phyloP scores from a whole-genome alignment of 2,329 filamentous ascomycete genomes.

The Aspergillus pseudoterreus region DNA sequence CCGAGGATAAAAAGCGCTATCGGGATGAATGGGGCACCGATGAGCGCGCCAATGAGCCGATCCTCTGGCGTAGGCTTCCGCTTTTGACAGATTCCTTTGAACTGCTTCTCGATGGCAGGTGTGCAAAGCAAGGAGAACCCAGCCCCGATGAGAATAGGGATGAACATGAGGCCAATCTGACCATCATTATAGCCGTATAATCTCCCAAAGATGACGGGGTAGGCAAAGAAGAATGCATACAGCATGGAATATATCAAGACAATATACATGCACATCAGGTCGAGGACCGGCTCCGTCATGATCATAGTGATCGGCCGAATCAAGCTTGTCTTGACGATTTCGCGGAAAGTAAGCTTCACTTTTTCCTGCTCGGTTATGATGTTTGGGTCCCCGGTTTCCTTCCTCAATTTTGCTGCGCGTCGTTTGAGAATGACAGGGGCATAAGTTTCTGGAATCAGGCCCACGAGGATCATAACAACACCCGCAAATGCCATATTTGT shows the following conservation, averaged over 20 bases:
- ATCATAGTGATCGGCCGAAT: constrained; percentile 75
- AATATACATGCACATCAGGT: constrained; percentile 69
- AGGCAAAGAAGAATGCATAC: constrained; percentile 44
- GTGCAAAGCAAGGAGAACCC: constrained; percentile 28
- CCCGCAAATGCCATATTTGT: constrained; percentile 30
- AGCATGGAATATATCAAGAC: constrained; percentile 50
- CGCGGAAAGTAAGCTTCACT: constrained; percentile 18
- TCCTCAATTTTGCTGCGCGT: constrained; percentile 29
- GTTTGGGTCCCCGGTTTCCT: constrained; percentile 29
- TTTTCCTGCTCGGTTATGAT: constrained; percentile 33
- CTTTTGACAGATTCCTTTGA: constrained; percentile 56
- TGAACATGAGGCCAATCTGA: constrained; percentile 42
- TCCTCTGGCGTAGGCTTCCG: constrained; percentile 70
- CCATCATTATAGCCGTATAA: constrained; percentile 53
- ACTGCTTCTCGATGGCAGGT: constrained; percentile 66
- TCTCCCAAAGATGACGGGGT: constrained; percentile 67
- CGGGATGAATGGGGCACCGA: constrained; percentile 64
- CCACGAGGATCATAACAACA: constrained; percentile 20
- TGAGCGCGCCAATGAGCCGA: constrained; percentile 72
- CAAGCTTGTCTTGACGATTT: constrained; percentile 63
- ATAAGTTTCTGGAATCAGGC: constrained; percentile 34
- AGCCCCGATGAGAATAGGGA: constrained; percentile 31
- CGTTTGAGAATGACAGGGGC: constrained; percentile 30
- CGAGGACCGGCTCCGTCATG: constrained; percentile 50
- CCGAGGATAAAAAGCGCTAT: constrained; percentile 61